Conservation (phyloP, 306 rosid species). For the Crataegus laevigata region DNA sequence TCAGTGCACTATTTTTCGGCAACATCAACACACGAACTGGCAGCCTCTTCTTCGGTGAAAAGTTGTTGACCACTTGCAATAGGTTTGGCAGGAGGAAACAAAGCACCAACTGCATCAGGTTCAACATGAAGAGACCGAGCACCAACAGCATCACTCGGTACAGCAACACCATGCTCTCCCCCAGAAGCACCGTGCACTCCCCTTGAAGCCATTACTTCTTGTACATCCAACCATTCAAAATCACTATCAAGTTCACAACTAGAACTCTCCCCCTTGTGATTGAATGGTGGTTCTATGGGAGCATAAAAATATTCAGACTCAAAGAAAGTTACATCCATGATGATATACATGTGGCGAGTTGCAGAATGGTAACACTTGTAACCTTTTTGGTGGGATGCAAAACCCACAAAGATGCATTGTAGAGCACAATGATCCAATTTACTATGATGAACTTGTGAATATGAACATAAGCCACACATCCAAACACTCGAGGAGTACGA, state of each 20-base stretch:
- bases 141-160: background rate
- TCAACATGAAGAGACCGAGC: too few species aligned
- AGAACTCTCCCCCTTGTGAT: background rate
- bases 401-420: too few species aligned
- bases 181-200: background rate
- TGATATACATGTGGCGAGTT: background rate
- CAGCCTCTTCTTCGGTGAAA: background rate
- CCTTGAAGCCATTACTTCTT: background rate
- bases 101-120: background rate
- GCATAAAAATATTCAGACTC: background rate
- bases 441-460: too few species aligned
- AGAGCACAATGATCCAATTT: too few species aligned
- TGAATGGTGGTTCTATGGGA: background rate
- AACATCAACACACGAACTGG: background rate
- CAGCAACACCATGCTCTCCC: background rate
- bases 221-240: background rate
- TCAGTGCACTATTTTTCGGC: too few species aligned
- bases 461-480: too few species aligned
- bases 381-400: too few species aligned
- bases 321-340: background rate
- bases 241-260: background rate
- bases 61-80: background rate
- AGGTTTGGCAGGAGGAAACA: rapidly evolving
- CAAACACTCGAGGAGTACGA: too few species aligned
- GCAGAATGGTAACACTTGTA: too few species aligned